Evolutionary conservation across 257 asterid genomes (phyloP), one percentile per base, ranked within the genome.

Genomic region (Nicotiana otophora): DNA sequence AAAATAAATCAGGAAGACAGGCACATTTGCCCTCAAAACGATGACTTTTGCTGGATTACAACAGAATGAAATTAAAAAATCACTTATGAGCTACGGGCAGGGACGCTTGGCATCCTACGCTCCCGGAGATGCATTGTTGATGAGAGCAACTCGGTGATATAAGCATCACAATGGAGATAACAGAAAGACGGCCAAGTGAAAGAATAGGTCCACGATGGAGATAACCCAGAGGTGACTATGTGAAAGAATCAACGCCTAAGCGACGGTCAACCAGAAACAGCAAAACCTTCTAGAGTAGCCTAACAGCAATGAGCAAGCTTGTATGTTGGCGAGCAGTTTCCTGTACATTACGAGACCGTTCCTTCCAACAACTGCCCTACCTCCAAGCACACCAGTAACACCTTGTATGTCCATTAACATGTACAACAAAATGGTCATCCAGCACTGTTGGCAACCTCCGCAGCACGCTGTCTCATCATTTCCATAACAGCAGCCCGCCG

Each of bases 391-490:
- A 20, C 61, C 15, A 3, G 36, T 72, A 46, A 72, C 60, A 72
- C 7, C 10, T 46, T 64, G 79, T 46, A 46, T 46, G 58, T 12
- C 36, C 62, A 74, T 48, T 81, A 65, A 68, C 63, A 65, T 30
- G 83, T 51, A 81, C 65, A 11, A 19, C 60, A 42, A 42, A 42
- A 17, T 65, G 77, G 62, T 81, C 78, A 81, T 39, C 65, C 83
- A 53, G 93, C 84, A 86, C 83, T 91, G 83, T 93, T 84, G 1
- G 97, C 95, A 83, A 94, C 97, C 91, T 94, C 98, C 19, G 97
- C 98, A 4, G 98, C 98, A 3, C 98, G 97, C 83, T 94, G 97
- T 89, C 98, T 91, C 99, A 93, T 95, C 98, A 95, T 95, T 86
- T 93, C 98, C 88, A 85, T 95, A 33, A 95, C 97, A 83, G 98